Conservation (phyloP, 1,139 yeast genomes). For the Yamadazyma aaseri region DNA sequence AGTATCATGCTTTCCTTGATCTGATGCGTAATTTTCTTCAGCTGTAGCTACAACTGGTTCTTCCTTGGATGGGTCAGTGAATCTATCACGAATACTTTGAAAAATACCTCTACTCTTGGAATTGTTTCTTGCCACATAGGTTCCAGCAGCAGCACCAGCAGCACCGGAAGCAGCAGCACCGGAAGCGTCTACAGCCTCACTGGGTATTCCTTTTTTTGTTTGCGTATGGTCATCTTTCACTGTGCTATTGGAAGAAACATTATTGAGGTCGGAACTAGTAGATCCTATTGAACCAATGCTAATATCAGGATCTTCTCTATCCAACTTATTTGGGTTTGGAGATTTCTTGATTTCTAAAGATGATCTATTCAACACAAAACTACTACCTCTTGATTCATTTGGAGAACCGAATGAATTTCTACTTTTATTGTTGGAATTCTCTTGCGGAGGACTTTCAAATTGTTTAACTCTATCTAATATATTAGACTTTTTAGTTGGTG, state of each 20-base stretch:
- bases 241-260: neutral
- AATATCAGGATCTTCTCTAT: conserved; percentile 2
- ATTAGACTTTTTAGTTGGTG: conserved; percentile 20
- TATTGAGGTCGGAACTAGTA: conserved; percentile 7
- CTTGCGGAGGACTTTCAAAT: conserved; percentile 34
- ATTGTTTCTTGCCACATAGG: conserved; percentile 6
- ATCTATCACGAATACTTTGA: conserved; percentile 34
- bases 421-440: conserved; percentile 19
- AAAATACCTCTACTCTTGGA: conserved; percentile 32
- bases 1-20: conserved; percentile 12
- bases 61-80: conserved; percentile 11
- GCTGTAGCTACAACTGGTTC: neutral
- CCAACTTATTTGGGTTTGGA: conserved; percentile 7
- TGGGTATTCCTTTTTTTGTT: conserved; percentile 1
- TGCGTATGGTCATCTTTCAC: neutral
- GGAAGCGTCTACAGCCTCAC: neutral
- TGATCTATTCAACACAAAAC: conserved; percentile 18
- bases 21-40: conserved; percentile 1
- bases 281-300: conserved; percentile 7
- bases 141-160: conserved; percentile 11
- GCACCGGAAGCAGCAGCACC: conserved; percentile 14
- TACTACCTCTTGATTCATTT: conserved; percentile 14
- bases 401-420: conserved; percentile 12
- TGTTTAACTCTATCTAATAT: conserved; percentile 41
- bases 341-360: conserved; percentile 19